Evolutionary conservation across 257 asterid species (phyloP).

Genomic region (Fraxinus cuspidata): DNA sequence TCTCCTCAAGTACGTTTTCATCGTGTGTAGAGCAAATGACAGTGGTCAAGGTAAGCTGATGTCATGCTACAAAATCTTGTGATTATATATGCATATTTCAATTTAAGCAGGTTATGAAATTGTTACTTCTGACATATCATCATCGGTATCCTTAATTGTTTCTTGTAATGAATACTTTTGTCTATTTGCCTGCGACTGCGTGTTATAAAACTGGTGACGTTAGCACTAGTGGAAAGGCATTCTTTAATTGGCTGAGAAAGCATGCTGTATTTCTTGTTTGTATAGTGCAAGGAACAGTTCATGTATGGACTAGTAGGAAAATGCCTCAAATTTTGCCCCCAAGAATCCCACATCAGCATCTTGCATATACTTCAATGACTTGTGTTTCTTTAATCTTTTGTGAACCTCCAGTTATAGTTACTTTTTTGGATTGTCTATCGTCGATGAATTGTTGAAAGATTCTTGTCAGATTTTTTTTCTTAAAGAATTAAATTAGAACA

Average conservation of each 20-base stretch:
- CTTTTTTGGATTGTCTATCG: neutral
- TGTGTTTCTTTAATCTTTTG: neutral
- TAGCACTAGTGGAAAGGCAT: neutral
- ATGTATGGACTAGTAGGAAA: neutral
- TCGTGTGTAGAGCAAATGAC: constrained; percentile 95
- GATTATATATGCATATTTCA: neutral
- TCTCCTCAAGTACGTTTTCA: constrained; percentile 91
- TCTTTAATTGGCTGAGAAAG: neutral
- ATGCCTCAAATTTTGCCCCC: neutral
- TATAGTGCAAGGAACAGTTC: neutral
- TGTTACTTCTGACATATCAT: neutral
- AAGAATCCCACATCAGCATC: neutral
- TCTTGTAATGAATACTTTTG: neutral
- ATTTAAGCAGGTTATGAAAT: neutral
- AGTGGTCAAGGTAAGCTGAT: constrained; percentile 82
- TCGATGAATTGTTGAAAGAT: neutral
- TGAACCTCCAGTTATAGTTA: neutral
- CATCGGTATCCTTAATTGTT: neutral
- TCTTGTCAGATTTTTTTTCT: neutral
- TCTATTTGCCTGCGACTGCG: neutral
- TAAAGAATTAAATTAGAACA: neutral
- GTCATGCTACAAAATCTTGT: neutral
- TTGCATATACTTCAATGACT: neutral
- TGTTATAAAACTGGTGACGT: neutral
- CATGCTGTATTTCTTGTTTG: neutral